Base-by-base conservation (phyloP, 2,329 filamentous ascomycete genomes). In the Zymoseptoria brevis region DNA sequence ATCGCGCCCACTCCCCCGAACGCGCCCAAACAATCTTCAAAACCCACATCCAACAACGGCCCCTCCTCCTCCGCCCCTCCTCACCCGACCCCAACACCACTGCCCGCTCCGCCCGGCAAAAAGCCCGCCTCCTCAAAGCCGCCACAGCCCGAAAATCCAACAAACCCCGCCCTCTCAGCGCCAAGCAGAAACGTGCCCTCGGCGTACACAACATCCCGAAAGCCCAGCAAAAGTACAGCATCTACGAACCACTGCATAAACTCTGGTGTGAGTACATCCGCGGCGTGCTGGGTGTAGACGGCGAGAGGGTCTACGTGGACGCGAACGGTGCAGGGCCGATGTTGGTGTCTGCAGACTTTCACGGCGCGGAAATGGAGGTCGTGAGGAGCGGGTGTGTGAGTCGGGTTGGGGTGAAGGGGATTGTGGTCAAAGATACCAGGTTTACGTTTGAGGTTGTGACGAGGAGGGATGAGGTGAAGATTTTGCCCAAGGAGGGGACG, bases 361-460 rank as follows among this genome's bases (percentile, higher is more conserved):
- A 97, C 72, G 94, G 94, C 1, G 92, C 93, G 16, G 78, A 85
- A 66, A 73, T 96, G 19, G 85, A 91, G 75, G 90, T 97, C 21
- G 88, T 93, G 57, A 78, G 92, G 67, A 94, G 91, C 73, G 77
- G 83, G 29, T 96, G 92, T 72, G 83, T 87, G 16, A 86, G 88
- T 57, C 81, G 93, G 16, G 92, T 99, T 0, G 93, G 94, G 0
- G 75, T 93, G 57, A 83, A 80, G 67, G 94, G 94, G 16, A 93
- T 97, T 67, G 88, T 97, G 61, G 85, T 96, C 49, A 86, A 89
- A 72, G 94, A 99, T 76, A 87, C 88, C 55, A 90, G 88, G 72
- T 93, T 88, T 69, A 87, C 88, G 1, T 89, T 97, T 74, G 89
- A 96, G 73, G 76, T 99, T 62, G 81, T 97, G 48, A 96, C 90